Evolutionary conservation across 179 eudicot species (phyloP).

Genomic region (Heliamphora pulchella): DNA sequence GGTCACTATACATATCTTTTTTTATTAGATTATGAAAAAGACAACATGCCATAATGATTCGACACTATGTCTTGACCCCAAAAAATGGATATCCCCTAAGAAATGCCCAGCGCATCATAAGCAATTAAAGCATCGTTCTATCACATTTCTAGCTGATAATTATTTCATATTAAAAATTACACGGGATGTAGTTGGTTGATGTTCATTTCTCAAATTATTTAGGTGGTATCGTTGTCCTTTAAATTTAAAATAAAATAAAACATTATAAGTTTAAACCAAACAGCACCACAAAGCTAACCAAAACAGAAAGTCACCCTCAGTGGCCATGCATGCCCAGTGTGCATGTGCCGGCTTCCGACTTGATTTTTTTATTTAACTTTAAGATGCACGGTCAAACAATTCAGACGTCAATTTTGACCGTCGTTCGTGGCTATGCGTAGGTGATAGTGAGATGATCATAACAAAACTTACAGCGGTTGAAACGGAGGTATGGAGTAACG

Average conservation of each 20-base stretch:
- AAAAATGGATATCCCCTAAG: background rate
- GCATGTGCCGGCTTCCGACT: too few relatives aligned
- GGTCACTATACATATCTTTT: background rate
- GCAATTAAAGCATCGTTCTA: conserved; percentile 8
- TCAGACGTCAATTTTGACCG: too few relatives aligned
- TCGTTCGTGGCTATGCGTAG: too few relatives aligned
- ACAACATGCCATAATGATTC: background rate
- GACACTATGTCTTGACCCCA: conserved; percentile 7
- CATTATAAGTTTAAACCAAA: too few relatives aligned
- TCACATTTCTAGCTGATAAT: conserved; percentile 1
- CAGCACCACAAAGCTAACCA: too few relatives aligned
- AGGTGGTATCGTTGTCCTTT: conserved; percentile 20
- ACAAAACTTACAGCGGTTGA: too few relatives aligned
- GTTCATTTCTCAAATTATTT: conserved; percentile 13
- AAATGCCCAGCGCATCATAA: background rate
- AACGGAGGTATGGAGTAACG: too few relatives aligned
- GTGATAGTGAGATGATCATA: too few relatives aligned
- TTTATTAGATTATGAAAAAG: conserved; percentile 14
- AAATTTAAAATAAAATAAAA: background rate
- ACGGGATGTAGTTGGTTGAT: conserved; percentile 1
- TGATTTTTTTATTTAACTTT: too few relatives aligned
- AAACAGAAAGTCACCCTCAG: too few relatives aligned
- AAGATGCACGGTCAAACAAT: too few relatives aligned
- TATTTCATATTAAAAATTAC: conserved; percentile 22
- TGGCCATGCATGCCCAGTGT: too few relatives aligned